phyloP scores from a whole-genome alignment of 2,329 filamentous ascomycete genomes.

The Aquanectria penicillioides region DNA sequence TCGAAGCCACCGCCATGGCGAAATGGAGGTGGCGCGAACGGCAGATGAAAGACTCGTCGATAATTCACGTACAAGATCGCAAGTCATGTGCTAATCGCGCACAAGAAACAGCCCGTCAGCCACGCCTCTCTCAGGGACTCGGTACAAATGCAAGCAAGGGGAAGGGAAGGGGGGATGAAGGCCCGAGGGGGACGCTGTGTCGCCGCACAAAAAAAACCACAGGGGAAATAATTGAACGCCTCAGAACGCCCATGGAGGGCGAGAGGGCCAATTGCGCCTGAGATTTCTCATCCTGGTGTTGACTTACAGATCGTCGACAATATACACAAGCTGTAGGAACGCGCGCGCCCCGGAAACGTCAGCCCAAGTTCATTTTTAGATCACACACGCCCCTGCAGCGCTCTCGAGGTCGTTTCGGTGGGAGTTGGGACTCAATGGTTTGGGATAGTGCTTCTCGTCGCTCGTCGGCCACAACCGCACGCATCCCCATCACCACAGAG shows the following conservation, averaged over 20 bases:
- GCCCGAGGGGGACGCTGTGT: constrained; percentile 20
- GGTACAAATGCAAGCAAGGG: constrained; percentile 26
- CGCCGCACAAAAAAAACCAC: constrained; percentile 32
- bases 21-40: constrained; percentile 19
- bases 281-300: constrained; percentile 43
- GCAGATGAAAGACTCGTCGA: constrained; percentile 21
- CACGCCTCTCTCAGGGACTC: constrained; percentile 30
- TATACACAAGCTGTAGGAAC: constrained; percentile 78
- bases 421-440: constrained; percentile 22
- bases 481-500: constrained; percentile 19
- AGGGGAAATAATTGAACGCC: constrained; percentile 27
- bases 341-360: constrained; percentile 44
- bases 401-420: constrained; percentile 13
- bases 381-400: constrained; percentile 25
- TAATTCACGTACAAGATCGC: constrained; percentile 78
- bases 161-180: constrained; percentile 19
- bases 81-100: constrained; percentile 81
- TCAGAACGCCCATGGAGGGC: constrained; percentile 28
- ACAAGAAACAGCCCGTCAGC: constrained; percentile 40
- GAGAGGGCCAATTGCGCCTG: constrained; percentile 33
- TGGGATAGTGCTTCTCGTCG: constrained; percentile 17
- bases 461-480: constrained; percentile 27
- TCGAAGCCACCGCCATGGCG: constrained; percentile 23
- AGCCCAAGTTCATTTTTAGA: constrained; percentile 43
- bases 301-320: constrained; percentile 88